Conservation (phyloP, 345 rosid species). For the Eucalyptus dawsonii region DNA sequence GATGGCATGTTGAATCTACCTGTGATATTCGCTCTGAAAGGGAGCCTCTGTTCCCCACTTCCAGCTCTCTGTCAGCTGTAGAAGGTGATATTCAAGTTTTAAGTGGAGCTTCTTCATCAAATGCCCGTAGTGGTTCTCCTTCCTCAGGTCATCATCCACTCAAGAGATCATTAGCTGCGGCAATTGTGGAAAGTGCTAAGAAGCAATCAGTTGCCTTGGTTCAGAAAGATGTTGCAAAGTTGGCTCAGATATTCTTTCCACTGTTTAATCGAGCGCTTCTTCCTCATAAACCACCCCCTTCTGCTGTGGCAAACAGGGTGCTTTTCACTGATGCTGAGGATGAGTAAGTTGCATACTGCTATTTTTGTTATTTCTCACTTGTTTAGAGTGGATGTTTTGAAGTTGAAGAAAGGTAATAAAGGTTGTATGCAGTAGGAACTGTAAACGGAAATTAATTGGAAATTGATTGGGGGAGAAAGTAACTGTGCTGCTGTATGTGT, state of each 20-base stretch:
- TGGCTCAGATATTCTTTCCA: conserved; percentile 50
- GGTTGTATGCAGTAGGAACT: neutral
- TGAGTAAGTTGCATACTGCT: conserved; percentile 46
- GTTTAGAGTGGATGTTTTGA: neutral
- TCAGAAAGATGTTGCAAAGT: conserved; percentile 65
- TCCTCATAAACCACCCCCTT: conserved; percentile 87
- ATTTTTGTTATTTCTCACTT: neutral
- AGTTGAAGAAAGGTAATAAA: neutral
- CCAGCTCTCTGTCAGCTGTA: conserved; percentile 8
- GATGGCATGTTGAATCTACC: conserved; percentile 37
- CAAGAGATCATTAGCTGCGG: conserved; percentile 78
- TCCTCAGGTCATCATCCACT: conserved; percentile 30
- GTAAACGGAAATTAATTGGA: neutral
- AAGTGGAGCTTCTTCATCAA: conserved; percentile 9
- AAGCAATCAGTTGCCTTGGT: conserved; percentile 82
- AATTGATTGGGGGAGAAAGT: neutral
- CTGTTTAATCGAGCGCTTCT: conserved; percentile 57
- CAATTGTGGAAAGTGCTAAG: conserved; percentile 74
- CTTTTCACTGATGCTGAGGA: conserved; percentile 96
- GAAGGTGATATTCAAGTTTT: conserved; percentile 26
- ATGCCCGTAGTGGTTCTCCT: conserved; percentile 9
- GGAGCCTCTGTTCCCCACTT: conserved; percentile 65
- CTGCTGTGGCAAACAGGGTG: conserved; percentile 58
- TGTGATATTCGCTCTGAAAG: conserved; percentile 35
- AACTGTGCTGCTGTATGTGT: neutral